phyloP scores from a whole-genome alignment of 805 yeast genomes.

The Kodamaea sagamina region DNA sequence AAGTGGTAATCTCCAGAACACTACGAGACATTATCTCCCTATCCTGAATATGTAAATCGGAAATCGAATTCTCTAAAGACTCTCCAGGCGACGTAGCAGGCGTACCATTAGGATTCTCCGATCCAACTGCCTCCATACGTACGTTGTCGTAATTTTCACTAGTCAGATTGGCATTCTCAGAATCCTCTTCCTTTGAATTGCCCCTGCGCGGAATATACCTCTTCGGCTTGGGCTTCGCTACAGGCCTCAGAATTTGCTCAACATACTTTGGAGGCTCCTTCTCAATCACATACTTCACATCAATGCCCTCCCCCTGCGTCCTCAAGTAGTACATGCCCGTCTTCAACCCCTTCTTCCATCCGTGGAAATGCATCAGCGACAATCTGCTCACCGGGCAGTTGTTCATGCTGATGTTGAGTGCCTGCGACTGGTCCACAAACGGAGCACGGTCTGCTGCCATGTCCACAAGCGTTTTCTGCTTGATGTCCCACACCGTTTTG shows the following conservation, averaged over 20 bases:
- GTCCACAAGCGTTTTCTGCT: constrained; percentile 82
- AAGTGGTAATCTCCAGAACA: background rate
- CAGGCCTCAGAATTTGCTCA: constrained; percentile 4
- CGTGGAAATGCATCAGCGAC: constrained; percentile 47
- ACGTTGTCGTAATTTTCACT: no score
- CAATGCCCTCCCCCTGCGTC: constrained; percentile 23
- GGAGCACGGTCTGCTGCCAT: constrained; percentile 81
- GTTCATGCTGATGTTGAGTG: constrained; percentile 44
- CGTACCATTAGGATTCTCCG: no score
- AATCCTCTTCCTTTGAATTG: background rate
- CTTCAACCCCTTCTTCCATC: constrained; percentile 41
- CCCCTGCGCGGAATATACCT: constrained; percentile 6
- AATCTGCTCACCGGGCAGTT: constrained; percentile 41
- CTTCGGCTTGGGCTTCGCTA: constrained; percentile 8
- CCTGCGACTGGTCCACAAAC: constrained; percentile 58
- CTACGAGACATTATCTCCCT: background rate
- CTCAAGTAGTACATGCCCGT: constrained; percentile 44
- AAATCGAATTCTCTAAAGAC: constrained; percentile 46
- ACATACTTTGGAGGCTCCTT: constrained; percentile 10
- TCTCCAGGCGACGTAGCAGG: constrained; percentile 1
- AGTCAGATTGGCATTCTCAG: background rate
- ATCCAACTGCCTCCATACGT: background rate
- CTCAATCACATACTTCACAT: constrained; percentile 10
- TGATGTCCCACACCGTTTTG: constrained; percentile 95
- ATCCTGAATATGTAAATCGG: constrained; percentile 34